Evolutionary conservation across 2,329 filamentous ascomycete species (phyloP).

Genomic region (Lasiodiplodia hormozganensis): DNA sequence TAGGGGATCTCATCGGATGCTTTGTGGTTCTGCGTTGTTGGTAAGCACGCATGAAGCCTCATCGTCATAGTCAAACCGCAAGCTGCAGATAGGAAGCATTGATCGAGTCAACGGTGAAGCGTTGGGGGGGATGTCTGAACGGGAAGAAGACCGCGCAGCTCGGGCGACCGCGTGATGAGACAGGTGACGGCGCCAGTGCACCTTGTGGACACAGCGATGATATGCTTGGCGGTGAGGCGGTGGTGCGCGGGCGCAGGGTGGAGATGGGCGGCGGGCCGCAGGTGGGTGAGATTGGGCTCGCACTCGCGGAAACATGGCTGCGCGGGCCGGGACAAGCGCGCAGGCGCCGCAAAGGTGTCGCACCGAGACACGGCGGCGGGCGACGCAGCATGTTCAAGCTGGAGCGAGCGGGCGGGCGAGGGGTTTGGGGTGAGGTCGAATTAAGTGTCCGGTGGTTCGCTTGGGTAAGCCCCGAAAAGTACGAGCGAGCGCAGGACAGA

Average conservation of each 20-base stretch:
- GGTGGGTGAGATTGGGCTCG: conserved; percentile 6
- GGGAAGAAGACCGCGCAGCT: background rate
- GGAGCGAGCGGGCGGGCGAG: background rate
- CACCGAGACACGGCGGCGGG: background rate
- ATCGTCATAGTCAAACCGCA: no score
- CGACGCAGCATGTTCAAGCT: background rate
- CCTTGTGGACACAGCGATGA: background rate
- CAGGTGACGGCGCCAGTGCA: background rate
- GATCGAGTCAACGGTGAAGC: background rate
- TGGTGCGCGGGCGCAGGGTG: background rate
- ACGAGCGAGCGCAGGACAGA: conserved; percentile 29
- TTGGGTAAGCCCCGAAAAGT: conserved; percentile 30
- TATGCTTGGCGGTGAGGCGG: conserved; percentile 7
- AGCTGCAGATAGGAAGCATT: background rate
- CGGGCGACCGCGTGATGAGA: background rate
- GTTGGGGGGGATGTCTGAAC: background rate
- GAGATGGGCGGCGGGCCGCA: background rate
- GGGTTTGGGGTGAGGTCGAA: conserved; percentile 26
- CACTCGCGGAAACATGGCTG: conserved; percentile 7
- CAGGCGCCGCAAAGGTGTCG: background rate
- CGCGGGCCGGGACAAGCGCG: background rate
- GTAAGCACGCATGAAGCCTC: background rate
- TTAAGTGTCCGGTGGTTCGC: conserved; percentile 28
- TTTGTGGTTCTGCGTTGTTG: background rate
- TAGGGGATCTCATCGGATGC: background rate